A percentile compares a stretch with the other conserved stretches of the same genome.
These are phyloP conservation scores for Pleurotus pulmonarius DNA, from an alignment of 768 basidiomycete species.

Conservation along the genomic window DNA sequence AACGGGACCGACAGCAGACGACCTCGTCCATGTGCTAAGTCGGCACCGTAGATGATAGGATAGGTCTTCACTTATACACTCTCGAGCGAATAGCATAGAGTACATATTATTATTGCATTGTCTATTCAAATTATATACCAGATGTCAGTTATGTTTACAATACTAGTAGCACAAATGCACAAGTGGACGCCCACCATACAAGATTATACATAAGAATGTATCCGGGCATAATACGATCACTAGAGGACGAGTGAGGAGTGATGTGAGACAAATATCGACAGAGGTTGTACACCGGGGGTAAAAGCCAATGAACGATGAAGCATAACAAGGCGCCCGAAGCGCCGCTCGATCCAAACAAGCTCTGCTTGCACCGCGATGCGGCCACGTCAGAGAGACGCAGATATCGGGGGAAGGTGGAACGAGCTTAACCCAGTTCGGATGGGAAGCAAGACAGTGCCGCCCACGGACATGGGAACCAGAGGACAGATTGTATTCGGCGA, in stretches of 20 bases:
- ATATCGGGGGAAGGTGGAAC: no score
- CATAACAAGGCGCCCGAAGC: no score
- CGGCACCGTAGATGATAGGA: no score
- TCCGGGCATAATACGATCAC: neutral
- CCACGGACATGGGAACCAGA: no score
- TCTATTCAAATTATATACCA: neutral
- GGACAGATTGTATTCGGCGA: no score
- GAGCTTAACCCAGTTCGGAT: no score
- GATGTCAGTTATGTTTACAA: neutral
- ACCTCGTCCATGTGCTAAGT: no score
- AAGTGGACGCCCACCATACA: neutral
- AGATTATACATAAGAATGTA: slow-evolving; percentile 5
- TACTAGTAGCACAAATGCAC: neutral
- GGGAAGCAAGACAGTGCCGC: no score
- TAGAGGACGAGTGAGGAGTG: neutral
- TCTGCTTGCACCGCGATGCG: neutral
- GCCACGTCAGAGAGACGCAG: no score
- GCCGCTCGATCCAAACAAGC: neutral
- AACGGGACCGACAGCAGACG: no score
- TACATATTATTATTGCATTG: slow-evolving; percentile 1
- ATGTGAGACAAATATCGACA: neutral
- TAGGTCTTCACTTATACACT: no score
- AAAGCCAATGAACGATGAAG: no score
- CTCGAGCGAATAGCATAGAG: neutral
- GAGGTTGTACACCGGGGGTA: neutral